Conservation (phyloP, 805 yeast species). For the Starmerella vaccinii region DNA sequence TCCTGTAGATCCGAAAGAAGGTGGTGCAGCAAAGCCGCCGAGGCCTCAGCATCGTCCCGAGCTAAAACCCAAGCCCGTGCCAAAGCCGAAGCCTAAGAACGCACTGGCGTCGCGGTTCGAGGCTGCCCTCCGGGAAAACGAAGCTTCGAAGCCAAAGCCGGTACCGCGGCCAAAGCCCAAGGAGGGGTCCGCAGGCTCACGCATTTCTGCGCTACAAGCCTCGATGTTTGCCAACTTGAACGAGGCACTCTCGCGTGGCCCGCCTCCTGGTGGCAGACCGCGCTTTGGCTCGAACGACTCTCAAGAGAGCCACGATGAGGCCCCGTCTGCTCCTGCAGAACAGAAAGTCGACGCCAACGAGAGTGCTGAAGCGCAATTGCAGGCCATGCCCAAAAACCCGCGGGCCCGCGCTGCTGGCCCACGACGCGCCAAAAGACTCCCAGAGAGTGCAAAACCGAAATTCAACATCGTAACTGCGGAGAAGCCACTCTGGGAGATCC, state of each 20-base stretch:
- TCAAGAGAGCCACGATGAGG: neutral
- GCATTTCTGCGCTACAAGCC: slow-evolving; percentile 18
- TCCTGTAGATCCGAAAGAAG: slow-evolving; percentile 5
- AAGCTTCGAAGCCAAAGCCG: slow-evolving; percentile 17
- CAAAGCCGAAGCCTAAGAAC: slow-evolving; percentile 17
- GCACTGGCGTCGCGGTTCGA: slow-evolving; percentile 21
- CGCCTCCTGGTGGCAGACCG: slow-evolving; percentile 18
- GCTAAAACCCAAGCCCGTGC: slow-evolving; percentile 11
- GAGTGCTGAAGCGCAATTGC: slow-evolving; percentile 19
- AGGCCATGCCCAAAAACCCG: slow-evolving; percentile 20
- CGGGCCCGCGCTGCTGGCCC: slow-evolving; percentile 29
- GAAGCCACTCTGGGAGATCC: slow-evolving; percentile 18
- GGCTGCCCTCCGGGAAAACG: slow-evolving; percentile 18
- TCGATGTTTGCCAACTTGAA: slow-evolving; percentile 23
- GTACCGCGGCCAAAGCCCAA: slow-evolving; percentile 17
- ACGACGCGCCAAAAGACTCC: slow-evolving; percentile 24
- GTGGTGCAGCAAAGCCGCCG: neutral
- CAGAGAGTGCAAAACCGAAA: slow-evolving; percentile 26
- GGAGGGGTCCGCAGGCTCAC: slow-evolving; percentile 4
- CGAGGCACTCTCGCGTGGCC: slow-evolving; percentile 24
- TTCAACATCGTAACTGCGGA: slow-evolving; percentile 17
- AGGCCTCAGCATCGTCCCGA: slow-evolving; percentile 13
- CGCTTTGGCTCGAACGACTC: slow-evolving; percentile 7
- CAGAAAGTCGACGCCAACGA: slow-evolving; percentile 11
- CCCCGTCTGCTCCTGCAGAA: neutral